Evolutionary conservation across 2,329 filamentous ascomycete species (phyloP).

Genomic region (Aspergillus terreus): DNA sequence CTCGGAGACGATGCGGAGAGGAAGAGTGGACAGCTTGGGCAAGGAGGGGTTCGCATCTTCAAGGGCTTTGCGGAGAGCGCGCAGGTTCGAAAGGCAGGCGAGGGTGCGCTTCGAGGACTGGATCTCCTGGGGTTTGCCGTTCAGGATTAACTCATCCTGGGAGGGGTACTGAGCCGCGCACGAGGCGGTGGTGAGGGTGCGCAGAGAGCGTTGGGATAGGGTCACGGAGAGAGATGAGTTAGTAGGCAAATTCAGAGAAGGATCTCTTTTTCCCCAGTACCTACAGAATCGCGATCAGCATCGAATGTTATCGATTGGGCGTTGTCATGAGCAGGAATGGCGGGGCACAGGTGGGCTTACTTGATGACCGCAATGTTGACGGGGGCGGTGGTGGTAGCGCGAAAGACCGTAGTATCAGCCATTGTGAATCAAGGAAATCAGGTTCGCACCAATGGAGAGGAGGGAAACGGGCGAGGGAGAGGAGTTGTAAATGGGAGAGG

Average conservation of each 20-base stretch:
- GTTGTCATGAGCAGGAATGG: conserved; percentile 16
- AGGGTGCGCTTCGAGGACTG: conserved; percentile 79
- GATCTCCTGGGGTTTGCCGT: conserved; percentile 77
- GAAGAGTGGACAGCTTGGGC: conserved; percentile 73
- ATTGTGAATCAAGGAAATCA: conserved; percentile 18
- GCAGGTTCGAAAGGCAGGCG: conserved; percentile 85
- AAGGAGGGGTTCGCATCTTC: conserved; percentile 69
- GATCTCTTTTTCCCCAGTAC: conserved; percentile 97
- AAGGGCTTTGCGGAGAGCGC: conserved; percentile 69
- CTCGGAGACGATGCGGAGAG: conserved; percentile 83
- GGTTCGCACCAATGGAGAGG: not conserved
- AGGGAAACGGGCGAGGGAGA: not conserved
- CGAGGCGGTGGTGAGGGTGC: conserved; percentile 92
- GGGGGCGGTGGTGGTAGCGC: conserved; percentile 91
- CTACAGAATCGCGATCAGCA: conserved; percentile 31
- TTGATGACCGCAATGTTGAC: conserved; percentile 99
- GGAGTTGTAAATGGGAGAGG: not conserved
- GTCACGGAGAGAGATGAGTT: conserved; percentile 98
- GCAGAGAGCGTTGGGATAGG: conserved; percentile 87
- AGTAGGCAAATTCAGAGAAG: conserved; percentile 90
- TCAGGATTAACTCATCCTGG: conserved; percentile 73
- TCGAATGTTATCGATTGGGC: conserved; percentile 7
- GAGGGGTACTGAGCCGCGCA: conserved; percentile 70
- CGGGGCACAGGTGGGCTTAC: conserved; percentile 44
- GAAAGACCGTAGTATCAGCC: conserved; percentile 60